Evolutionary conservation across 1,284 basidiomycete genomes (phyloP).

Genomic region (Papiliotrema flavescens): DNA sequence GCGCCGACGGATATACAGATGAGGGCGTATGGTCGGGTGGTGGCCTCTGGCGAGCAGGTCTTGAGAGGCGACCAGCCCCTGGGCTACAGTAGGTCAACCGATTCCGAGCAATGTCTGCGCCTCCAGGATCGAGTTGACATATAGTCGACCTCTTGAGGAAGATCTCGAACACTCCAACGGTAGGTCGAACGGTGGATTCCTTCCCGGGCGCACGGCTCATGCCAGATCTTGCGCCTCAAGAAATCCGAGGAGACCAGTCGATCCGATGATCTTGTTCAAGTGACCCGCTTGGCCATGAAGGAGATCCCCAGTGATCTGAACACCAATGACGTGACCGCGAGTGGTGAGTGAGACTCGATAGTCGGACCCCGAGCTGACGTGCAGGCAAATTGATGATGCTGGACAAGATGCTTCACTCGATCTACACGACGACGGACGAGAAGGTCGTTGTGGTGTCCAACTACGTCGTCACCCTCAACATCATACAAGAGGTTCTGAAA

Average conservation of each 20-base stretch:
- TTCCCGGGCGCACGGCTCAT: constrained; percentile 3
- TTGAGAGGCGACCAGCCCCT: constrained; percentile 72
- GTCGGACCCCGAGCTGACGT: not conserved
- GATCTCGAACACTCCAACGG: constrained; percentile 86
- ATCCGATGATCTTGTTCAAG: constrained; percentile 14
- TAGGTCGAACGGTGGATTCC: constrained; percentile 11
- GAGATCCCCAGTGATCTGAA: constrained; percentile 63
- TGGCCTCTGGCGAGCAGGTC: constrained; percentile 61
- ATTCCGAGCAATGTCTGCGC: not conserved
- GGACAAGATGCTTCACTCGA: constrained; percentile 63
- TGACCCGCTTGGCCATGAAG: constrained; percentile 59
- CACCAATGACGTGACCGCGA: constrained; percentile 67
- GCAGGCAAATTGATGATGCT: constrained; percentile 75
- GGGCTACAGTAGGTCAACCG: constrained; percentile 62
- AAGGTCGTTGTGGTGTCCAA: constrained; percentile 91
- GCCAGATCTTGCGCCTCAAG: constrained; percentile 60
- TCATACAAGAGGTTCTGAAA: constrained; percentile 82
- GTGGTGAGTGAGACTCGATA: constrained; percentile 57
- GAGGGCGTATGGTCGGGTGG: constrained; percentile 70
- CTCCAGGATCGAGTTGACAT: not conserved
- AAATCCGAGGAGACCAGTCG: constrained; percentile 53
- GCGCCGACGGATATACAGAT: constrained; percentile 78
- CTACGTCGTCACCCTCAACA: constrained; percentile 84
- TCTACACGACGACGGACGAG: constrained; percentile 72
- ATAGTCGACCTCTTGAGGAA: constrained; percentile 62